Evolutionary conservation across 331 rosid species (phyloP).

Genomic region (Phaseolus coccineus): DNA sequence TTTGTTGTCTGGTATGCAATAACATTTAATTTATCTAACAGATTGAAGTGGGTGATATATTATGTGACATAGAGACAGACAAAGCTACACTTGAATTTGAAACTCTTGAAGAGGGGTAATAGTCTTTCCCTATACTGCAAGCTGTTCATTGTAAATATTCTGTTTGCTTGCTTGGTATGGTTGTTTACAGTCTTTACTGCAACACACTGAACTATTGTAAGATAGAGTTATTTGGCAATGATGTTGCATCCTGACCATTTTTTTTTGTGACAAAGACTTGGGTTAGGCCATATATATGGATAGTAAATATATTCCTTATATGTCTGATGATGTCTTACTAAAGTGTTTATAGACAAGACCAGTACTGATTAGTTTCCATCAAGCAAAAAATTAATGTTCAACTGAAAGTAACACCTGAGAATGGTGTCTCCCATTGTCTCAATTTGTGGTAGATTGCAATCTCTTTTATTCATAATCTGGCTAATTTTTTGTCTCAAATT

Average conservation of each 20-base stretch:
- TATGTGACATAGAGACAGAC: slow-evolving; percentile 98
- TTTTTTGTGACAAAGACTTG: slow-evolving; percentile 13
- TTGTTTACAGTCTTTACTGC: slow-evolving; percentile 4
- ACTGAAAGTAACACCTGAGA: slow-evolving; percentile 8
- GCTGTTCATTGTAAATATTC: slow-evolving; percentile 31
- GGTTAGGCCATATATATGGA: slow-evolving; percentile 17
- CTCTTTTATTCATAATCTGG: slow-evolving; percentile 12
- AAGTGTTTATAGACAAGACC: slow-evolving; percentile 29
- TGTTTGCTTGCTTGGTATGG: slow-evolving; percentile 40
- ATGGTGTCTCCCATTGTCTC: slow-evolving; percentile 6
- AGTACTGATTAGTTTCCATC: slow-evolving; percentile 25
- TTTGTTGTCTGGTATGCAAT: slow-evolving; percentile 14
- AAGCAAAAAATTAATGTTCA: slow-evolving; percentile 23
- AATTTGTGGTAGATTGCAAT: slow-evolving; percentile 1
- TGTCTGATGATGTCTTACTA: slow-evolving; percentile 11
- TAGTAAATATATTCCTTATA: slow-evolving; percentile 10
- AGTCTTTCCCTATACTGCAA: slow-evolving; percentile 47
- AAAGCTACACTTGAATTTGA: slow-evolving; percentile 98
- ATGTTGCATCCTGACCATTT: slow-evolving; percentile 17
- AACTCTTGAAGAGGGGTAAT: slow-evolving; percentile 95
- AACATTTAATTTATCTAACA: slow-evolving; percentile 49
- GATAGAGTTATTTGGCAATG: slow-evolving; percentile 12
- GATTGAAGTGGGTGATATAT: slow-evolving; percentile 95
- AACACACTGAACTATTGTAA: slow-evolving; percentile 1
- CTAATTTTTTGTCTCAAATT: slow-evolving; percentile 15